Evolutionary conservation across 164 flowering plant species (phyloP).

Genomic region (Dillenia turbinata): DNA sequence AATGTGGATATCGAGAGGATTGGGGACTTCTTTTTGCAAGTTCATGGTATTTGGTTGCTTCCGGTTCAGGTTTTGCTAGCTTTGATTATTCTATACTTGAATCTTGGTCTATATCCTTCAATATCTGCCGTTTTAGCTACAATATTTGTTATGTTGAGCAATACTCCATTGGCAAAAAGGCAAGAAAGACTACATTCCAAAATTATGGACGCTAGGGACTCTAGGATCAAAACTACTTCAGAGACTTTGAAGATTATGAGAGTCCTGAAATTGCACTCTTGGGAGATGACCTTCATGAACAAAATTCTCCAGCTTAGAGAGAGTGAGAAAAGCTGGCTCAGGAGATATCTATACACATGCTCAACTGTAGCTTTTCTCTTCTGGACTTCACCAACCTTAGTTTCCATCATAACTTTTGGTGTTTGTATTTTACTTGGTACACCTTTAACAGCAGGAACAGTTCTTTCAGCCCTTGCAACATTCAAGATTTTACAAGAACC

Average conservation of each 20-base stretch:
- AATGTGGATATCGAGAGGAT: conserved; percentile 78
- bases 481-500: conserved; percentile 86
- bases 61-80: conserved; percentile 75
- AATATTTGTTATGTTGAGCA: conserved; percentile 59
- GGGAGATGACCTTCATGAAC: conserved; percentile 61
- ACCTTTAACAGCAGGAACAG: conserved; percentile 64
- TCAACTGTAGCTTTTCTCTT: conserved; percentile 74
- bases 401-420: conserved; percentile 69
- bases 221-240: conserved; percentile 71
- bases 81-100: conserved; percentile 50
- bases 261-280: conserved; percentile 74
- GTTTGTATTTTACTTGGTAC: conserved; percentile 53
- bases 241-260: conserved; percentile 80
- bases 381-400: conserved; percentile 86
- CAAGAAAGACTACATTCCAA: conserved; percentile 59
- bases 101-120: conserved; percentile 66
- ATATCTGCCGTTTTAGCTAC: conserved; percentile 59
- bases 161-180: conserved; percentile 66
- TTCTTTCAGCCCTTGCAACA: conserved; percentile 78
- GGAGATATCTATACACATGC: conserved; percentile 62
- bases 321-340: conserved; percentile 53
- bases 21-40: conserved; percentile 64
- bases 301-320: conserved; percentile 59
- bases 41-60: conserved; percentile 83
- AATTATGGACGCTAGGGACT: conserved; percentile 83